Base-by-base conservation (phyloP, 306 rosid genomes). In the Cucumis hystrix region DNA sequence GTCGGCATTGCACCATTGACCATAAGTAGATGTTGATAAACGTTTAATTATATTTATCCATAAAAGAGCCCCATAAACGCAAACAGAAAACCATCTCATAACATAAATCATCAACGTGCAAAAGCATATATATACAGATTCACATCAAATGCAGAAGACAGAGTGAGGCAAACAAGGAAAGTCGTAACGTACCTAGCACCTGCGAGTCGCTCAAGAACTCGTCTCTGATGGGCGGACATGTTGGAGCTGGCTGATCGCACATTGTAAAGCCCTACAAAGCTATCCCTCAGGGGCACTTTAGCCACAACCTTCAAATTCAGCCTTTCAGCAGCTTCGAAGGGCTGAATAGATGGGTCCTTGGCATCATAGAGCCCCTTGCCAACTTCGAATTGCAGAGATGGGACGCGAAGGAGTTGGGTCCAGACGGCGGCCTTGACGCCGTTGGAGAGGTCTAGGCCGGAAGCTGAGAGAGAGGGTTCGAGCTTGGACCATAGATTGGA, bases 221-320 rank as follows among this genome's bases (percentile, higher is more conserved):
- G 87, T 41, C 80, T 63, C 56, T 94, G 97, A 6, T 84, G 71
- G 0, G 45, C 18, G 58, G 82, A 84, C 78, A 94, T 56, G 79
- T 71, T 81, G 39, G 78, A 80, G 74, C 86, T 82, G 83, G 79
- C 83, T 16, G 89, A 83, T 18, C 81, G 91, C 6, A 80, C 81
- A 35, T 85, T 89, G 81, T 94, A 92, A n/a, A 94, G 93, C 12
- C 97, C 96, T 10, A 88, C 16, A 66, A 94, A 94, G 86, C 74
- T 90, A 60, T 91, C 82, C 47, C 77, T 74, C 25, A 92, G 88
- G 51, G 60, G 83, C 45, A 82, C 85, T 14, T 80, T 82, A 49
- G 96, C 84, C 45, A 87, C 83, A 76, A 90, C 64, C 78, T 82
- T 91, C 51, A 90, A 55, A 51, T 83, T 80, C 72, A 86, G 78